These are phyloP conservation scores for Hirsutella thompsonii DNA, from an alignment of 2,329 filamentous ascomycete genomes.

Conservation along the genomic window DNA sequence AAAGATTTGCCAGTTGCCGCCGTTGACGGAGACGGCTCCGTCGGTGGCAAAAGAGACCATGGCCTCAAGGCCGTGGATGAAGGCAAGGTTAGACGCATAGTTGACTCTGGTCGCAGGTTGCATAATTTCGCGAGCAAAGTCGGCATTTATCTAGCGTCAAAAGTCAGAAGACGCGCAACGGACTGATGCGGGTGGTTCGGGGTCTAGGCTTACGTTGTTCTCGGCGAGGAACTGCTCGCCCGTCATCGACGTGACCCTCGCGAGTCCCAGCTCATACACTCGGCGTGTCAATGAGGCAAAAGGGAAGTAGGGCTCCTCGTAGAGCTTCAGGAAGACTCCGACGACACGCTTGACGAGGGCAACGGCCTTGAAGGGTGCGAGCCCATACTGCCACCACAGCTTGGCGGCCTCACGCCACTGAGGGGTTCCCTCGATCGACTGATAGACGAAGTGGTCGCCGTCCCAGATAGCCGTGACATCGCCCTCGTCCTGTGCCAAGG, in stretches of 20 bases:
- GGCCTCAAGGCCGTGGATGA: conserved; percentile 79
- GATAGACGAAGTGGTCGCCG: conserved; percentile 60
- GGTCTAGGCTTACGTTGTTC: conserved; percentile 30
- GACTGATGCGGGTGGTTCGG: too few species aligned
- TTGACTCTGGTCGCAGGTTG: conserved; percentile 89
- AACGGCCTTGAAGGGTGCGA: conserved; percentile 61
- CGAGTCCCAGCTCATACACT: conserved; percentile 53
- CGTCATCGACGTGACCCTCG: conserved; percentile 53
- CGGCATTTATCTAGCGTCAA: conserved; percentile 36
- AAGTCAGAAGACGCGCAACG: conserved; percentile 1
- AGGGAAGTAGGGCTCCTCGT: conserved; percentile 71
- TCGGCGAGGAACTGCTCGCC: conserved; percentile 59
- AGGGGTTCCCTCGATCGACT: conserved; percentile 42
- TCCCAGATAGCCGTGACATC: conserved; percentile 72
- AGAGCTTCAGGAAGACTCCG: conserved; percentile 64
- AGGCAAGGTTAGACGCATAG: conserved; percentile 78
- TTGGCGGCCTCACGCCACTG: conserved; percentile 73
- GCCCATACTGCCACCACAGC: conserved; percentile 75
- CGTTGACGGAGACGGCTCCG: conserved; percentile 63
- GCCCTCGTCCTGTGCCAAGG: conserved; percentile 31
- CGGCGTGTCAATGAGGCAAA: conserved; percentile 63
- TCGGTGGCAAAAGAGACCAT: conserved; percentile 88
- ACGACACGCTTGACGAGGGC: conserved; percentile 60
- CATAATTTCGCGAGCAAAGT: conserved; percentile 69
- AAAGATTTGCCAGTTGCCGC: conserved; percentile 94